These are phyloP conservation scores for Eutrema heterophyllum DNA, from an alignment of 345 rosid genomes.

Conservation along the genomic window DNA sequence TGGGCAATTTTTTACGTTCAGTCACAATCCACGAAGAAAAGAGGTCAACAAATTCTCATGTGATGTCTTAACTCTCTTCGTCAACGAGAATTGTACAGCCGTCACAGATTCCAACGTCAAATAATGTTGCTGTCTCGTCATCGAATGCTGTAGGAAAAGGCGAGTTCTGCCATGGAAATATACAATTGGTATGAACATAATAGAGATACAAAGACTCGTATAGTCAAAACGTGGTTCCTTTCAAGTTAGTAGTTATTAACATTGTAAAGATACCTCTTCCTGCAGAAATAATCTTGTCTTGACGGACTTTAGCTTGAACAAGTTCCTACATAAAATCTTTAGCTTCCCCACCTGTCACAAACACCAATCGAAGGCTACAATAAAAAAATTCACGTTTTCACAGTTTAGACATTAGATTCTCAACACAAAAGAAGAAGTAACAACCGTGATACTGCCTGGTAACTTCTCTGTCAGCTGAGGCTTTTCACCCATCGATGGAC, in stretches of 20 bases:
- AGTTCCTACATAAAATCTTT: constrained; percentile 70
- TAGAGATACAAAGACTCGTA: background rate
- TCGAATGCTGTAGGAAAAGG: constrained; percentile 67
- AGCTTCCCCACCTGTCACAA: constrained; percentile 71
- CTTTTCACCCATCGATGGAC: constrained; percentile 84
- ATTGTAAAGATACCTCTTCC: constrained; percentile 52
- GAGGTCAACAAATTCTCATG: background rate
- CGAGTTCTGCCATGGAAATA: constrained; percentile 49
- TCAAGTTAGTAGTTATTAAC: background rate
- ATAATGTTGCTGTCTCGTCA: constrained; percentile 66
- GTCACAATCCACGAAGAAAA: background rate
- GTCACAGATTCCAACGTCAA: constrained; percentile 62
- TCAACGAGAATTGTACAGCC: constrained; percentile 69
- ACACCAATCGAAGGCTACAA: background rate
- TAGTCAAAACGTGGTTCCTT: background rate
- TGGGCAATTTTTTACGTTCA: background rate
- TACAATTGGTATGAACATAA: background rate
- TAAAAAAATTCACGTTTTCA: background rate
- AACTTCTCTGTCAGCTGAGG: constrained; percentile 64
- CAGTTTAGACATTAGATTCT: background rate
- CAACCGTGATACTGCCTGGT: constrained; percentile 81
- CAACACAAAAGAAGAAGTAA: constrained; percentile 8
- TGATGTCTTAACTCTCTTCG: constrained; percentile 43
- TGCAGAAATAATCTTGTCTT: constrained; percentile 57
- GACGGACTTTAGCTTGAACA: constrained; percentile 60